Evolutionary conservation across 495 filamentous ascomycete genomes (phyloP).

Genomic region (Neurospora hispaniola): DNA sequence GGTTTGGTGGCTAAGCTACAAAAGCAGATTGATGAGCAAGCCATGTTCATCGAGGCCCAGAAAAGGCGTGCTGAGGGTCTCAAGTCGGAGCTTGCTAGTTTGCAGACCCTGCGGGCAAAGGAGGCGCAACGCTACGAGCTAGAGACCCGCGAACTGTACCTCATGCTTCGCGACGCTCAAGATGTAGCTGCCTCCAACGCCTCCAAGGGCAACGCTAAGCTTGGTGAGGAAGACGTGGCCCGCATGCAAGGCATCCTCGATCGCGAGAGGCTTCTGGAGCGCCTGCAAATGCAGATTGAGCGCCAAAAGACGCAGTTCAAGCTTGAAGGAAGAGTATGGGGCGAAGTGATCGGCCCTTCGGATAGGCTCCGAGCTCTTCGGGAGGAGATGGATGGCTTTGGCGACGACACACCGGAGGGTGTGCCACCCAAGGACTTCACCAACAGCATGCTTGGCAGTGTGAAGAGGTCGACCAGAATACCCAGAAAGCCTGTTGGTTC

Average conservation of each 20-base stretch:
- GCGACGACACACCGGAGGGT: conserved; percentile 17
- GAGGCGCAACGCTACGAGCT: conserved; percentile 92
- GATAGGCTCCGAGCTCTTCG: conserved; percentile 85
- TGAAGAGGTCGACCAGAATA: conserved; percentile 38
- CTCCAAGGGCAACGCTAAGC: conserved; percentile 52
- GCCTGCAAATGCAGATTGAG: conserved; percentile 89
- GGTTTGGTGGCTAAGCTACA: conserved; percentile 89
- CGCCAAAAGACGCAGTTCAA: conserved; percentile 97
- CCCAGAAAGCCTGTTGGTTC: conserved; percentile 43
- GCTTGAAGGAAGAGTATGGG: conserved; percentile 90
- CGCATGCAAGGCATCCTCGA: conserved; percentile 90
- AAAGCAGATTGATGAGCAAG: conserved; percentile 85
- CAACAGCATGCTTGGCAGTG: conserved; percentile 55
- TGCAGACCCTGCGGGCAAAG: conserved; percentile 77
- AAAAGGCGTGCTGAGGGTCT: conserved; percentile 72
- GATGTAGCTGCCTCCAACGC: conserved; percentile 85
- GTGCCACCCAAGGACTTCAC: conserved; percentile 28
- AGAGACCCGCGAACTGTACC: conserved; percentile 90
- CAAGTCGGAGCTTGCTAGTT: conserved; percentile 78
- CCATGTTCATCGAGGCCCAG: conserved; percentile 80
- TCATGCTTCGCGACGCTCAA: conserved; percentile 97
- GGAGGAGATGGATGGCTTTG: conserved; percentile 81
- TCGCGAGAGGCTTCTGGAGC: conserved; percentile 80
- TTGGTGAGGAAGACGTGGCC: conserved; percentile 52
- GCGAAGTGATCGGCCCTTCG: conserved; percentile 70